phyloP scores from a whole-genome alignment of 108 stramenopile species.

The Discostella stelligeroides region DNA sequence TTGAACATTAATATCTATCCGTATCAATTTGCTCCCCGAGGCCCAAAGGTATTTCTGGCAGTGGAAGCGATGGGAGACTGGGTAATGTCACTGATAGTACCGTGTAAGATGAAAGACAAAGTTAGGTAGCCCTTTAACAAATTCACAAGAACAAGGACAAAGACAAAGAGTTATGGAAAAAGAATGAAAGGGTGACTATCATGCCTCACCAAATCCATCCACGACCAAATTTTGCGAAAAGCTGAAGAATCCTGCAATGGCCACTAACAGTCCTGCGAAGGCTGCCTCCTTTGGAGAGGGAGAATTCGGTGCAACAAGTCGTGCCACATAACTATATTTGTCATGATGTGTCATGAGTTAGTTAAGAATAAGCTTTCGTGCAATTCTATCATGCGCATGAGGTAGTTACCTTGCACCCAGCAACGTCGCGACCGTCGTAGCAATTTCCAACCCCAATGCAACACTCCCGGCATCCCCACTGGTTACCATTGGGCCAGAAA shows the following conservation, averaged over 20 bases:
- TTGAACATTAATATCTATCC: slow-evolving; percentile 1
- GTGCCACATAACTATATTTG: slow-evolving; percentile 52
- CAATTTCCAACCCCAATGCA: slow-evolving; percentile 73
- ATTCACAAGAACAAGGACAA: neutral
- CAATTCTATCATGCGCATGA: too few relatives aligned
- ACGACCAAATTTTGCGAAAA: slow-evolving; percentile 85
- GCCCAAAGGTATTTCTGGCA: slow-evolving; percentile 50
- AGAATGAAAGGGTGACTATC: neutral
- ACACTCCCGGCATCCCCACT: slow-evolving; percentile 68
- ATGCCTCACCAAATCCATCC: slow-evolving; percentile 75
- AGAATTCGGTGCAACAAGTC: slow-evolving; percentile 68
- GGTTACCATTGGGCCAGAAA: slow-evolving; percentile 85
- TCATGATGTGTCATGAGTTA: neutral
- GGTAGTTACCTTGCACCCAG: slow-evolving; percentile 51
- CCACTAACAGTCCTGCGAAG: slow-evolving; percentile 76
- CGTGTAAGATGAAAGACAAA: neutral
- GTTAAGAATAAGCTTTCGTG: neutral
- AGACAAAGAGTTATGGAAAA: neutral
- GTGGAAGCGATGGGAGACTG: slow-evolving; percentile 43
- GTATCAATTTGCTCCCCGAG: slow-evolving; percentile 51
- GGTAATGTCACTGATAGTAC: slow-evolving; percentile 35
- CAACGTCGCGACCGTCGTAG: slow-evolving; percentile 63
- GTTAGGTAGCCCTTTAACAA: too few relatives aligned
- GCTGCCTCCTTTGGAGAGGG: slow-evolving; percentile 88
- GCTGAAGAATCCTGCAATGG: slow-evolving; percentile 84